Conservation (phyloP, 768 basidiomycete genomes). For the Auricularia sp. region DNA sequence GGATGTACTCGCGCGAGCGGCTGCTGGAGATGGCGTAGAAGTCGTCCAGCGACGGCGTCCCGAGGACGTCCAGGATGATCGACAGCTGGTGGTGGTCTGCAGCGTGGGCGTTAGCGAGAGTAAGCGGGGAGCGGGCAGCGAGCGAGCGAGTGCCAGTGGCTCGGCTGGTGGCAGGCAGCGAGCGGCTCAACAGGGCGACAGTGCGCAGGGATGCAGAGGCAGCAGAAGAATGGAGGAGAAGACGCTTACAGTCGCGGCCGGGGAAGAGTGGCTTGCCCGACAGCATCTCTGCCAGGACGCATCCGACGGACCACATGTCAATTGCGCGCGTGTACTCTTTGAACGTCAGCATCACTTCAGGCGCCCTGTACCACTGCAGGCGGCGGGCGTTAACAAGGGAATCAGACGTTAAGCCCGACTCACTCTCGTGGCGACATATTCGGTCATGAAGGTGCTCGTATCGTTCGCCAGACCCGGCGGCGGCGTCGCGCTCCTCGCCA, state of each 20-base stretch:
- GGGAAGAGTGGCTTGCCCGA: conserved; percentile 90
- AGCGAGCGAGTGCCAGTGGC: too few relatives aligned
- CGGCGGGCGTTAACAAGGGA: too few relatives aligned
- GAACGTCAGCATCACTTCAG: conserved; percentile 97
- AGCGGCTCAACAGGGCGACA: too few relatives aligned
- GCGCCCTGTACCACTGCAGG: conserved; percentile 95
- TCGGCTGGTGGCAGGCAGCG: too few relatives aligned
- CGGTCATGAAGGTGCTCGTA: conserved; percentile 30
- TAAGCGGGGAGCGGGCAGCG: too few relatives aligned
- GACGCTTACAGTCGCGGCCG: conserved; percentile 73
- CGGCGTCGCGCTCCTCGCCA: conserved; percentile 55
- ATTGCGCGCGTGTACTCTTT: conserved; percentile 87
- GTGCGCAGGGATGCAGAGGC: too few relatives aligned
- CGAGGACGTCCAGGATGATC: conserved; percentile 86
- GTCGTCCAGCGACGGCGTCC: conserved; percentile 81
- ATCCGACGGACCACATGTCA: conserved; percentile 77
- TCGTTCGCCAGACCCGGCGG: conserved; percentile 43
- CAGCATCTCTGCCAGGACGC: conserved; percentile 85
- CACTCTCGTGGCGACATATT: conserved; percentile 17
- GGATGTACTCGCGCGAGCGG: conserved; percentile 79
- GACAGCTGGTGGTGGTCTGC: conserved; percentile 77
- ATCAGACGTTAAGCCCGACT: too few relatives aligned
- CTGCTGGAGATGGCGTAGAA: conserved; percentile 83
- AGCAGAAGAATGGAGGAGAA: neutral
- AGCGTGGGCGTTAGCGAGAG: too few relatives aligned